Evolutionary conservation across 352 stramenopile species (phyloP).

Genomic region (Pythium aphanidermatum): DNA sequence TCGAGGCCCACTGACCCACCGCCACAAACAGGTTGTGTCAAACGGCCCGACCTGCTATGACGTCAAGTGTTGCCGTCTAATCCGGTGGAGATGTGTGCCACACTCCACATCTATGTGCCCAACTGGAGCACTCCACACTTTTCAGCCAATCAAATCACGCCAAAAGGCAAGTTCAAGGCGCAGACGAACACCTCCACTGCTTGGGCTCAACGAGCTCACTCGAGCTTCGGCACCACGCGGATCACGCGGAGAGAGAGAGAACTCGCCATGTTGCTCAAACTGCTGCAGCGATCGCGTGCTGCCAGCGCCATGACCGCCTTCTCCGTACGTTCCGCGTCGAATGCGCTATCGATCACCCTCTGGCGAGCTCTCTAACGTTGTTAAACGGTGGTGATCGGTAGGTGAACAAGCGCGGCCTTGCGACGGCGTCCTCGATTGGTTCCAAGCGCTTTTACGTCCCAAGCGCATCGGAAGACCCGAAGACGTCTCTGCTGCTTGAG

Average conservation of each 20-base stretch:
- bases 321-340: constrained; percentile 6
- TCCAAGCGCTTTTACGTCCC: constrained; percentile 26
- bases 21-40: too few species aligned
- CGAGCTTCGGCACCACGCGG: background rate
- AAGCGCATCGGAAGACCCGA: constrained; percentile 35
- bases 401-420: constrained; percentile 6
- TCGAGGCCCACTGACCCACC: too few species aligned
- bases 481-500: constrained; percentile 76
- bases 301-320: constrained; percentile 4
- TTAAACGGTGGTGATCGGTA: background rate
- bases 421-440: constrained; percentile 7
- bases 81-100: background rate
- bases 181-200: background rate
- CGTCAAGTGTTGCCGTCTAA: background rate
- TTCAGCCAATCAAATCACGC: constrained; percentile 5
- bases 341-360: background rate
- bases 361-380: constrained; percentile 1
- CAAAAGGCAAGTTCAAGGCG: constrained; percentile 17
- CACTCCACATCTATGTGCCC: background rate
- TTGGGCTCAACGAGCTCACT: constrained; percentile 7
- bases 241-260: background rate
- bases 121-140: constrained; percentile 2
- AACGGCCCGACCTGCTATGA: too few species aligned
- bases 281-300: constrained; percentile 10
- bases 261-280: constrained; percentile 15